phyloP scores from a whole-genome alignment of 208 protist genomes.

The Entamoeba invadens region DNA sequence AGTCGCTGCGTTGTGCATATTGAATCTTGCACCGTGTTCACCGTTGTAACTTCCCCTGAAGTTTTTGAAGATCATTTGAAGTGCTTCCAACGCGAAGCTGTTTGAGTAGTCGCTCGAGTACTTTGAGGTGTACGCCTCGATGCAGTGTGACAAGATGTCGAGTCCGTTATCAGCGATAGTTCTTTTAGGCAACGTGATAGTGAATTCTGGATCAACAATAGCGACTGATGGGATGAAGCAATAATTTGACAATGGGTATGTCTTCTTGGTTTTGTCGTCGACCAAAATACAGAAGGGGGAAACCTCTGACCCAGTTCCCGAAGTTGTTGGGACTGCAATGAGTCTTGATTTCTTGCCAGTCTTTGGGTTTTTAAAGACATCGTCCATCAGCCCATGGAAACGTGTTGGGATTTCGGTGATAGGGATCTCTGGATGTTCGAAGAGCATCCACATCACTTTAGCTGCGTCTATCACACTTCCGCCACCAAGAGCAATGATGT shows the following conservation, averaged over 20 bases:
- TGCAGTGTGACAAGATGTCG: constrained; percentile 57
- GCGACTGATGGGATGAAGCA: not conserved
- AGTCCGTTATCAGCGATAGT: constrained; percentile 58
- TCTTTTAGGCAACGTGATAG: constrained; percentile 35
- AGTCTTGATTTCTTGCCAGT: constrained; percentile 4
- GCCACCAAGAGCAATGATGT: too few relatives aligned
- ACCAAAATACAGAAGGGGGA: constrained; percentile 56
- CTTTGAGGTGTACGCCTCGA: constrained; percentile 48
- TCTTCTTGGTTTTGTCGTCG: constrained; percentile 25
- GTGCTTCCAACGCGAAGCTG: constrained; percentile 25
- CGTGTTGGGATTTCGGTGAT: constrained; percentile 9
- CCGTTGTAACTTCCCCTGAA: too few relatives aligned
- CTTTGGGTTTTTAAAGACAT: constrained; percentile 20
- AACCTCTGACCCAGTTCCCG: constrained; percentile 61
- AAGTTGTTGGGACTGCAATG: constrained; percentile 52
- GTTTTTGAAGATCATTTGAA: constrained; percentile 38
- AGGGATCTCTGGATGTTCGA: constrained; percentile 32
- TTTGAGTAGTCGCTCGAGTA: not conserved
- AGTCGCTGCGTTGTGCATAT: constrained; percentile 53
- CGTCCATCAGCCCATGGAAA: constrained; percentile 24
- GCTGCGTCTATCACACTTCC: constrained; percentile 59
- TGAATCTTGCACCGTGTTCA: constrained; percentile 43
- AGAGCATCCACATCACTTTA: constrained; percentile 52
- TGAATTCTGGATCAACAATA: not conserved
- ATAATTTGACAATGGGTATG: constrained; percentile 38